phyloP scores from a whole-genome alignment of 208 protist species.

The Trichomonas gallinae region DNA sequence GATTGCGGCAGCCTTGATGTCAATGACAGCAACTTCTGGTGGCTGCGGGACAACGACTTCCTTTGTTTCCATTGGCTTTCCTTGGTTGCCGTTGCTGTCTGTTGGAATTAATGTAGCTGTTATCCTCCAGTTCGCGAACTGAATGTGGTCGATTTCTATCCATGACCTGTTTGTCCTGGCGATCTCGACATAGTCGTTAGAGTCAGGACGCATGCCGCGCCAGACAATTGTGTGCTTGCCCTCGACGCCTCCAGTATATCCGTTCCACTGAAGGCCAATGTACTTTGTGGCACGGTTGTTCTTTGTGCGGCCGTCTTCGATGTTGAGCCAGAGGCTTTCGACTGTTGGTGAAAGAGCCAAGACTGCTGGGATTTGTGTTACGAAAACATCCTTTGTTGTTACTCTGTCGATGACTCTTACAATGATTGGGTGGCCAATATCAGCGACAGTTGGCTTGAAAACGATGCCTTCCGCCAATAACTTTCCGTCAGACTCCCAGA shows the following conservation, averaged over 20 bases:
- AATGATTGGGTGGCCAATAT: neutral
- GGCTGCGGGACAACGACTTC: neutral
- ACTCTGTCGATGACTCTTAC: neutral
- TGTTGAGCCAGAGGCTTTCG: neutral
- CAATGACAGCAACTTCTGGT: neutral
- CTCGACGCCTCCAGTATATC: neutral
- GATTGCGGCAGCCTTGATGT: neutral
- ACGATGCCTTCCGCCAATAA: neutral
- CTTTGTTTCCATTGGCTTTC: neutral
- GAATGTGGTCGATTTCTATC: neutral
- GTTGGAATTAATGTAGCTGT: neutral
- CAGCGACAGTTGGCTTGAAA: neutral
- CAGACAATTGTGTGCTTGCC: neutral
- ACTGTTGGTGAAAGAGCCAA: neutral
- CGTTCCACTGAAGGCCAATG: neutral
- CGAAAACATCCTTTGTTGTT: neutral
- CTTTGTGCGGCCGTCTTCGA: neutral
- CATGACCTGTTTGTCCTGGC: neutral
- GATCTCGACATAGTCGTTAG: neutral
- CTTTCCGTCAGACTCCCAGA: neutral
- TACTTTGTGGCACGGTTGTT: neutral
- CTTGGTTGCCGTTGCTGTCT: neutral
- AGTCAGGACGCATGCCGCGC: neutral
- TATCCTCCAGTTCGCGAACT: neutral
- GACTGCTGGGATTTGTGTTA: neutral